These are phyloP conservation scores for Ensete glaucum DNA, from an alignment of 176 grass and related monocot species.

Conservation along the genomic window DNA sequence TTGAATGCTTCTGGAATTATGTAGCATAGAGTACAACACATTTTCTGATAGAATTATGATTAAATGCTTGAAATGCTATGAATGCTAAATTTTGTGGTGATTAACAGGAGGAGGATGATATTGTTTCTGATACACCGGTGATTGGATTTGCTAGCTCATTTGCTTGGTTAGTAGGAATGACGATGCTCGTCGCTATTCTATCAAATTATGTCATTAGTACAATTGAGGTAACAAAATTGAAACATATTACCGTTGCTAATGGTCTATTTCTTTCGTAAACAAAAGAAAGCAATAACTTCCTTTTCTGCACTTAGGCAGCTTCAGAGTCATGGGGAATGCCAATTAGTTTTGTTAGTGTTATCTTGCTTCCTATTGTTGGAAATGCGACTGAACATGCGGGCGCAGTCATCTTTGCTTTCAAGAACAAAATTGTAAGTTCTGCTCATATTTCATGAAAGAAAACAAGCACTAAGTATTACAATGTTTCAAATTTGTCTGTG, in stretches of 20 bases:
- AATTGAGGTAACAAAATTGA: conserved; percentile 48
- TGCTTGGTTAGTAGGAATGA: conserved; percentile 67
- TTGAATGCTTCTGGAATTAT: neutral
- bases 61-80: neutral
- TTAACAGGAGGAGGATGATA: conserved; percentile 27
- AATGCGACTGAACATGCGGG: conserved; percentile 16
- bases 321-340: conserved; percentile 5
- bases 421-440: conserved; percentile 12
- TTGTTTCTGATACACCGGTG: conserved; percentile 45
- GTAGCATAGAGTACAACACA: neutral
- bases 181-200: conserved; percentile 49
- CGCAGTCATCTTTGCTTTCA: conserved; percentile 23
- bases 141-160: conserved; percentile 70
- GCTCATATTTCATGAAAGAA: no score
- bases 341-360: conserved; percentile 5
- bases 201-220: conserved; percentile 81
- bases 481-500: neutral
- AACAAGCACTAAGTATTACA: no score
- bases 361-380: conserved; percentile 17
- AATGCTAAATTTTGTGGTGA: neutral
- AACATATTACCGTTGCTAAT: neutral
- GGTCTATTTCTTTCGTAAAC: neutral
- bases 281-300: neutral
- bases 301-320: neutral
- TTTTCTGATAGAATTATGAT: neutral